These are phyloP conservation scores for Fusarium musae DNA, from an alignment of 2,329 filamentous ascomycete species.

Conservation along the genomic window DNA sequence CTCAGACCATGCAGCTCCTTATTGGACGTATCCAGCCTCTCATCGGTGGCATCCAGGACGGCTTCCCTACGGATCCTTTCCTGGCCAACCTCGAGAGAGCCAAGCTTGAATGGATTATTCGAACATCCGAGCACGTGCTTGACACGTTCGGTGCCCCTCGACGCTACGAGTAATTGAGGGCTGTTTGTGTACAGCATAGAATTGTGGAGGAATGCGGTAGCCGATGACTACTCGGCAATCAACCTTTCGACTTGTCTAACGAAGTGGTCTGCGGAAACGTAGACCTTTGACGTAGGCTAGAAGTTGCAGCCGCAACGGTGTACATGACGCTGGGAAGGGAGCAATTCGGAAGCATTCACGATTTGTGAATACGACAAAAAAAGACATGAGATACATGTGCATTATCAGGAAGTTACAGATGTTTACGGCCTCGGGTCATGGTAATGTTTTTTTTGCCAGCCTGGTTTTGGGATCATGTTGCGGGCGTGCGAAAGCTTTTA, in stretches of 20 bases:
- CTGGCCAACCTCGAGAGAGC: conserved; percentile 51
- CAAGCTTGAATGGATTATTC: conserved; percentile 55
- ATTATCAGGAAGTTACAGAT: conserved; percentile 39
- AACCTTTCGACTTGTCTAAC: conserved; percentile 25
- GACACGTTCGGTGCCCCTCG: conserved; percentile 45
- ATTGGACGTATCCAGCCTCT: conserved; percentile 51
- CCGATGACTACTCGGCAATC: not conserved
- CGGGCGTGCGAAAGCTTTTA: conserved; percentile 10
- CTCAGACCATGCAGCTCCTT: conserved; percentile 54
- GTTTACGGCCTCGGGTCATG: conserved; percentile 29
- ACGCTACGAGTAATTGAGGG: conserved; percentile 46
- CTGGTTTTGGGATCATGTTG: conserved; percentile 25
- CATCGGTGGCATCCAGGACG: conserved; percentile 49
- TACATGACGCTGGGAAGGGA: conserved; percentile 39
- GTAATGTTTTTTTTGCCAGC: conserved; percentile 21
- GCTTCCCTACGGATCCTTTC: conserved; percentile 54
- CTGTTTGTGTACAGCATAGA: conserved; percentile 12
- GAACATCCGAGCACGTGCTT: conserved; percentile 51
- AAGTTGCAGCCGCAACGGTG: conserved; percentile 45
- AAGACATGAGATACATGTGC: conserved; percentile 28
- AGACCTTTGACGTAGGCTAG: conserved; percentile 10
- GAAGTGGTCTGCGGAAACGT: conserved; percentile 22
- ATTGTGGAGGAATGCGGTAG: conserved; percentile 10
- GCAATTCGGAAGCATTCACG: conserved; percentile 32
- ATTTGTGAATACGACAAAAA: conserved; percentile 16